Evolutionary conservation across 1,284 basidiomycete genomes (phyloP).

Genomic region (Athelia psychrophila): DNA sequence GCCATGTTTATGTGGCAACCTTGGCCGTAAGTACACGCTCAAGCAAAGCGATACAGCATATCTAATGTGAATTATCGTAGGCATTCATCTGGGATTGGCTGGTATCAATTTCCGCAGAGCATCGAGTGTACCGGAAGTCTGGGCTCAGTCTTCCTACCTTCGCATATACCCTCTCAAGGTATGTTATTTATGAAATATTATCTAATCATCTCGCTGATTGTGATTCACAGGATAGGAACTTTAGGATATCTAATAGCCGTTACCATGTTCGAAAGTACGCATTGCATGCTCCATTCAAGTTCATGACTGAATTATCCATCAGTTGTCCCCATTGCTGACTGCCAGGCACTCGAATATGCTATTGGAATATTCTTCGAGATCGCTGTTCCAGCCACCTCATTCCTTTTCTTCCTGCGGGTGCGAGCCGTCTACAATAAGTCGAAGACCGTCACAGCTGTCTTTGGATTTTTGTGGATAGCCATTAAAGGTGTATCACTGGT

Average conservation of each 20-base stretch:
- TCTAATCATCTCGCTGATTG: not conserved
- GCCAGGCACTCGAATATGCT: not conserved
- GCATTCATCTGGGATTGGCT: constrained; percentile 27
- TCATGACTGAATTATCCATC: not conserved
- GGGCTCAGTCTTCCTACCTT: constrained; percentile 14
- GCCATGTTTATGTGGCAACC: constrained; percentile 13
- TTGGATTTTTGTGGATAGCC: constrained; percentile 28
- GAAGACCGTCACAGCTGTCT: constrained; percentile 18
- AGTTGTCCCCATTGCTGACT: constrained; percentile 1
- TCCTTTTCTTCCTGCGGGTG: constrained; percentile 34
- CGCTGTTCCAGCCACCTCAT: constrained; percentile 22
- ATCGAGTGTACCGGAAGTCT: constrained; percentile 14
- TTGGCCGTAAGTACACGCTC: constrained; percentile 8
- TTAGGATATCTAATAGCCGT: not conserved
- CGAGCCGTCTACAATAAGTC: constrained; percentile 27
- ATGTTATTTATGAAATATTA: not conserved
- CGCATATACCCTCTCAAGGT: constrained; percentile 26
- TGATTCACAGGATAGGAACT: not conserved
- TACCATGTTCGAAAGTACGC: too few species aligned
- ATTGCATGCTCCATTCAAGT: not conserved
- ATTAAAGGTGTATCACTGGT: constrained; percentile 20
- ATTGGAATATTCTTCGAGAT: constrained; percentile 9
- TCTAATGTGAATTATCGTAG: constrained; percentile 9
- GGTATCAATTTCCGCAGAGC: constrained; percentile 18
- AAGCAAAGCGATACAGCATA: not conserved